Conservation (phyloP, 2,329 filamentous ascomycete species). For the Fusarium falciforme region DNA sequence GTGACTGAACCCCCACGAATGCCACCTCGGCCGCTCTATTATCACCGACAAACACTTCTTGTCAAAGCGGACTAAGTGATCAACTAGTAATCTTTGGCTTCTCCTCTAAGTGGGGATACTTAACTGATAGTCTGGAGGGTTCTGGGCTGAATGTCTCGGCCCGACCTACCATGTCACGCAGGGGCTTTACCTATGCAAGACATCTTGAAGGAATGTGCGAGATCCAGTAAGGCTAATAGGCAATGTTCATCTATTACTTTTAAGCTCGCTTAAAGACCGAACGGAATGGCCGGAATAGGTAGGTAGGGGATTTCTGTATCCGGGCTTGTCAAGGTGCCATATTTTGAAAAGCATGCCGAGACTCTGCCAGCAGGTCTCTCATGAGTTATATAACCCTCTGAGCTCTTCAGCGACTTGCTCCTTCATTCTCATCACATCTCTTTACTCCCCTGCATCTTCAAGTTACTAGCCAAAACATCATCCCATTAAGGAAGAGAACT, state of each 20-base stretch:
- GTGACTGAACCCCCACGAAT: background rate
- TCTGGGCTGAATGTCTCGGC: background rate
- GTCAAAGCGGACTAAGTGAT: background rate
- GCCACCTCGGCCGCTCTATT: background rate
- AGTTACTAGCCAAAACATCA: background rate
- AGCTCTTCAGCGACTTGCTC: background rate
- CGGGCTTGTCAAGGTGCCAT: background rate
- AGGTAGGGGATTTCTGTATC: background rate
- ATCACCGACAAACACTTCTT: background rate
- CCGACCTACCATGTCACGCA: background rate
- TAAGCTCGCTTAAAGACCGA: background rate
- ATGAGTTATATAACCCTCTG: background rate
- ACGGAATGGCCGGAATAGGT: background rate
- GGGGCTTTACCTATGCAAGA: background rate
- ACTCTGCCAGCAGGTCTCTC: background rate
- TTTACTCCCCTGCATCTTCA: background rate
- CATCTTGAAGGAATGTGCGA: background rate
- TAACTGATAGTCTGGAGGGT: background rate
- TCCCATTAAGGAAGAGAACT: background rate
- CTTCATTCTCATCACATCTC: no score
- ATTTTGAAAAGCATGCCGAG: background rate
- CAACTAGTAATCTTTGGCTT: background rate
- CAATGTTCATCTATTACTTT: background rate
- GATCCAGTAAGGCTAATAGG: background rate
- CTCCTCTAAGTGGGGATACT: background rate